Evolutionary conservation across 2,329 filamentous ascomycete genomes (phyloP), one percentile per base, ranked within the genome.

Genomic region (Aspergillus sp.): DNA sequence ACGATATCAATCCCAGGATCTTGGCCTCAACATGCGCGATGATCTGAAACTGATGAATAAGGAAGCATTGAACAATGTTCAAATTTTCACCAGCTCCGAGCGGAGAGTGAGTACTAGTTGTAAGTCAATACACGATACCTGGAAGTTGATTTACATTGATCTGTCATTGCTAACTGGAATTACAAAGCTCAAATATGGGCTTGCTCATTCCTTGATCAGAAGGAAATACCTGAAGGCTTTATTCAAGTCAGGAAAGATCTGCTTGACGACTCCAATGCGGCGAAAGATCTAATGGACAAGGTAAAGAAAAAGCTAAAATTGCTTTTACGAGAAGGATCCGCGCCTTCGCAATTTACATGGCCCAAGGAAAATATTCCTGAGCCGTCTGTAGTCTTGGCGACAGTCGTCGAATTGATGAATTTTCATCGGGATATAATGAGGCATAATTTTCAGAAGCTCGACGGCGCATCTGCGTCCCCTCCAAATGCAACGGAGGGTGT

Each of bases 271-370:
- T 98, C 93, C 0, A 99, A 99, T 73, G 95, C 95, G 4, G 95
- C 95, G 57, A 99, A 99, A 74, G 95, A 99, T 72, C 92, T 96
- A 70, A 99, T 97, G 90, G 96, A 99, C 77, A 97, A 96, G 76
- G 95, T 99, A 56, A 99, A 99, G 83, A 99, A 99, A 84, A 97
- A 96, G 85, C 84, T 99, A 27, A 99, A 99, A 78, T 88, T 91
- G 1, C 82, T 99, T 19, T 77, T 99, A 57, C 87, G 95, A 31
- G 90, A 96, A 73, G 95, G 93, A n/a, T 90, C 95, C 69, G 90
- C 93, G 1, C 95, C 95, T 9, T 87, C 93, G 17, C 92, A 99
- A 69, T 99, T 99, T 71, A 91, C 95, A n/a, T 99, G 95, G 95
- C 95, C 95, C 2, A 85, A 86, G 64, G 87, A 91, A 43, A 93